Base-by-base conservation (phyloP, 2,329 filamentous ascomycete genomes). In the Phyllosticta citriasiana region DNA sequence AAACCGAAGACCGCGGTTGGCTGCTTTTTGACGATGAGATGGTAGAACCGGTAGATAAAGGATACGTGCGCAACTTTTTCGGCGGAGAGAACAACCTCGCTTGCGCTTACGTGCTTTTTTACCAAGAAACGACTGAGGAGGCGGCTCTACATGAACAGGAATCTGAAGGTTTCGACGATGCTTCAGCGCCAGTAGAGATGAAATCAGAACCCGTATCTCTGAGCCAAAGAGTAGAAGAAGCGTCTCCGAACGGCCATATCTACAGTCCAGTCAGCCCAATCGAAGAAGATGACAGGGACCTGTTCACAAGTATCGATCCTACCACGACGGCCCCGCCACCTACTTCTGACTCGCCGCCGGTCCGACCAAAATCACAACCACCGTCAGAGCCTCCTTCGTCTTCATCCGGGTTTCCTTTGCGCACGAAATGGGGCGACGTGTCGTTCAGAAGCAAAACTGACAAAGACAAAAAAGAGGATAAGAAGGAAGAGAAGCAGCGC, bases 21-120 rank as follows among this genome's bases (percentile, higher is more conserved):
- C 78, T 99, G 52, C 78, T 99, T 5, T 99, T 99, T 68, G 94
- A 99, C 67, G 94, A 99, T 69, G 94, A 99, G 76, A 91, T 97
- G 85, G 94, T 99, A 4, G 94, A 99, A 73, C 94, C 94, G 0
- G 94, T 99, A 4, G 91, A 97, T 73, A 97, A 97, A 74, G 87
- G 89, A 71, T 99, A 95, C 70, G 94, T 99, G 47, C 85, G 88
- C 66, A 97, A 96, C 72, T 99, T 99, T 76, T 99, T 99, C 68
- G 94, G 94, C 16, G 94, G 97, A 71, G 91, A 79, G 58, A 76
- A 78, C 55, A 91, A 91, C 2, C 84, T 95, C 73, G 94, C 94
- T 9, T 97, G 92, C 68, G 94, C 94, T 30, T 99, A 99, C 69
- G 92, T 99, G 16, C 79, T 99, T 9, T 99, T 99, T 74, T 99